Base-by-base conservation (phyloP, 169 alveolate species). In the Cryptosporidium ubiquitum region DNA sequence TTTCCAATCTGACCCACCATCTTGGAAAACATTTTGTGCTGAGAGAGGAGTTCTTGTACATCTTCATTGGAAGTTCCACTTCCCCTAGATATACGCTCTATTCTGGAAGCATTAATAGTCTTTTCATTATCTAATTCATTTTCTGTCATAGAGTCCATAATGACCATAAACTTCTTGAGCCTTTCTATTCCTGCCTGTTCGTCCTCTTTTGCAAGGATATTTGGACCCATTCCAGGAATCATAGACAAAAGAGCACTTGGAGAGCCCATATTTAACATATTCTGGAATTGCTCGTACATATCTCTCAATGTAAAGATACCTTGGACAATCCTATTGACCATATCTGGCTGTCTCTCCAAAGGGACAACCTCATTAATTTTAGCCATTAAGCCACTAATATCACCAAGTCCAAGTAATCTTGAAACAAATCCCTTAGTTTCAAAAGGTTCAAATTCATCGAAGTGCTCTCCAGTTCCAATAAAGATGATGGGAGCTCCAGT, bases 391-490 rank as follows among this genome's bases (percentile, higher is more conserved):
- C 98, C 99, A 79, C 94, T 95, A 9, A 98, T 95, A 94, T 98
- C 99, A 37, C 99, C 99, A 92, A 98, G 94, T 9, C 99, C 98
- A 10, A 98, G 95, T 3, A 98, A 95, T 49, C 99, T 92, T 61
- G 98, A 97, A 31, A 99, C 99, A 92, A 99, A 99, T 26, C 99
- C 94, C 68, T 97, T 93, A 14, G 99, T 98, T 39, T 98, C 99
- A 85, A 99, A 99, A 58, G 96, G 96, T 92, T 99, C 99, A 86
- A 99, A 96, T 58, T 98, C 99, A 84, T 96, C 99, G 85, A 99
- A 97, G 91, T 98, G 99, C 91, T 98, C 99, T 55, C 99, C 99
- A 16, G 99, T 97, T 64, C 99, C 99, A 60, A 97, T 93, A 91
- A 96, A 97, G 35, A 95, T 94, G 29, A 97, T 96, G 1, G 99